Evolutionary conservation across 2,329 filamentous ascomycete genomes (phyloP), one percentile per base, ranked within the genome.

Genomic region (Byssoonygena ceratinophila): DNA sequence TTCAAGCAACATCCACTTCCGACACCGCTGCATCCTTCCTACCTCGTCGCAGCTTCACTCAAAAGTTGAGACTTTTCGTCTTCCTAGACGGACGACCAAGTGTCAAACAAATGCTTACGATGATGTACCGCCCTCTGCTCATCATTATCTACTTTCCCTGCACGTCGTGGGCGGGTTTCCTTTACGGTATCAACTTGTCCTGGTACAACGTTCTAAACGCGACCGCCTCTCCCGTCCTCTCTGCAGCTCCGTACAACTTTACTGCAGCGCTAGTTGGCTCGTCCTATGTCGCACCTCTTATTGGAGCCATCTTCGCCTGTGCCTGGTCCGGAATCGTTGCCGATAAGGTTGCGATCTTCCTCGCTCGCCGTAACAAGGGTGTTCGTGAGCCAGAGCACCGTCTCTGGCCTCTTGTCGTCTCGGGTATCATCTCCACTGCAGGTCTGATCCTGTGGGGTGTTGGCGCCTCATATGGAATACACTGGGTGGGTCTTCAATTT

Each of bases 281-380:
- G 3, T 48, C 57, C 20, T 66, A 65, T 51, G 43, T 62, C 4
- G 58, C 59, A 11, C 57, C 59, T 1, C 47, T 65, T 9, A 60
- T 63, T 50, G 58, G 64, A 18, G 47, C 59, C 18, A 49, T 55
- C 27, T 34, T 58, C 44, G 54, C 58, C 18, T 49, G 55, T 32
- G 51, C 48, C 12, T 53, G 48, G 41, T 52, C 55, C 8, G 54
- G 53, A 20, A 32, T 52, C 3, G 20, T 55, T 20, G 49, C 49
- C 39, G 65, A 57, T 58, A 61, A 51, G 44, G 48, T 58, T 44
- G 62, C 61, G 2, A 60, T 71, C n/a, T 60, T 54, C 43, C 59
- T 74, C 2, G 69, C 72, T 0, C 64, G 68, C 3, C 65, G 69
- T 22, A 73, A 72, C 58, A 60, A 66, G 18, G 71, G 71, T 20